Evolutionary conservation across 2,329 filamentous ascomycete species (phyloP).

Genomic region (Penicillium sp.): DNA sequence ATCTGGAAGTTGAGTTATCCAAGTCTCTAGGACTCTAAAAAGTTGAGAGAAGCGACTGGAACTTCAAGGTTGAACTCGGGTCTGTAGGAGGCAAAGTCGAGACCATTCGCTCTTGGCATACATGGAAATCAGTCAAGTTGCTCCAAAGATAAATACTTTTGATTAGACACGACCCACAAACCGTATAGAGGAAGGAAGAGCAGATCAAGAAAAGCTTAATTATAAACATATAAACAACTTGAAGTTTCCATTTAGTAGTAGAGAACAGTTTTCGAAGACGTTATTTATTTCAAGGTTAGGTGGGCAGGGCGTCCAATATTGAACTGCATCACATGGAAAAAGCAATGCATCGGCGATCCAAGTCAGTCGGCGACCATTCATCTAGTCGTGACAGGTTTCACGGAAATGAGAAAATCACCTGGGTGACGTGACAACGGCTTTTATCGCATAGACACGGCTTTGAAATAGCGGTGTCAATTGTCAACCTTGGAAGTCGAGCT

Average conservation of each 20-base stretch:
- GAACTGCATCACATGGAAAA: background rate
- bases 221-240: no score
- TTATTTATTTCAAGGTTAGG: no score
- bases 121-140: background rate
- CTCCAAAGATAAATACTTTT: background rate
- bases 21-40: background rate
- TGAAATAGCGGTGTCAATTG: background rate
- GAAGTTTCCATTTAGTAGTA: no score
- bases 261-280: background rate
- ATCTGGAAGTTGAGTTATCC: background rate
- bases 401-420: background rate
- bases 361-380: background rate
- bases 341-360: background rate
- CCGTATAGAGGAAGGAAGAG: no score
- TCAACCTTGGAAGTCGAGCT: no score
- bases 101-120: background rate
- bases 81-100: background rate
- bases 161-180: background rate
- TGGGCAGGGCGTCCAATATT: background rate
- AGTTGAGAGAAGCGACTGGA: background rate
- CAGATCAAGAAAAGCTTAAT: no score
- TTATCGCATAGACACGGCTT: background rate
- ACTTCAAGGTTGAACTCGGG: no score
- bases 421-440: background rate
- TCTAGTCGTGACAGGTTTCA: background rate